phyloP scores from a whole-genome alignment of 2,329 filamentous ascomycete genomes.

The Penicillium sp. region DNA sequence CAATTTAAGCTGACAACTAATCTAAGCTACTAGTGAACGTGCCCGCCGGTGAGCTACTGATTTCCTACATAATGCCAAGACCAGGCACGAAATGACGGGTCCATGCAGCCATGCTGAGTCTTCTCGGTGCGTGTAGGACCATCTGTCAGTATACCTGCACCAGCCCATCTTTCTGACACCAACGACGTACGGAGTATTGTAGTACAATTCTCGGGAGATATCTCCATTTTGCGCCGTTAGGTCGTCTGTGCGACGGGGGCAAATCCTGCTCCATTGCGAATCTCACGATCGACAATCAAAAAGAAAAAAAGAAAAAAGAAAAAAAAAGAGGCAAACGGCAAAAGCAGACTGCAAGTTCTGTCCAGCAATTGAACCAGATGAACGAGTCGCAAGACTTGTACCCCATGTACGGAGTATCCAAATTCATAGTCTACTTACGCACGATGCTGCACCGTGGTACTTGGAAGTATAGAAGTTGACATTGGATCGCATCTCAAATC shows the following conservation, averaged over 20 bases:
- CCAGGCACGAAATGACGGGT: neutral
- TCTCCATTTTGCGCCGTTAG: neutral
- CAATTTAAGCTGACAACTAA: too few species aligned
- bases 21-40: neutral
- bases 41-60: neutral
- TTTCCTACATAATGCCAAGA: neutral
- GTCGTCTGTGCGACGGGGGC: neutral
- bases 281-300: neutral
- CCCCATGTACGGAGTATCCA: too few species aligned
- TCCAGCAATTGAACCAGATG: neutral
- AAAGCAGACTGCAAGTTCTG: neutral
- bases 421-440: too few species aligned
- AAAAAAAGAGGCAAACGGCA: neutral
- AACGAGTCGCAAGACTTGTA: too few species aligned
- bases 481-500: neutral
- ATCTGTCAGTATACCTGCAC: neutral
- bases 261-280: neutral
- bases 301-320: neutral
- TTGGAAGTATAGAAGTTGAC: too few species aligned
- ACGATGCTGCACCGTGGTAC: too few species aligned
- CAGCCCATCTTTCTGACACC: neutral
- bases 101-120: neutral
- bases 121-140: neutral
- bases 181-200: neutral
- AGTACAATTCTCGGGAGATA: neutral